phyloP scores from a whole-genome alignment of 1,139 yeast species.

The Saccharomyces pastorianus region DNA sequence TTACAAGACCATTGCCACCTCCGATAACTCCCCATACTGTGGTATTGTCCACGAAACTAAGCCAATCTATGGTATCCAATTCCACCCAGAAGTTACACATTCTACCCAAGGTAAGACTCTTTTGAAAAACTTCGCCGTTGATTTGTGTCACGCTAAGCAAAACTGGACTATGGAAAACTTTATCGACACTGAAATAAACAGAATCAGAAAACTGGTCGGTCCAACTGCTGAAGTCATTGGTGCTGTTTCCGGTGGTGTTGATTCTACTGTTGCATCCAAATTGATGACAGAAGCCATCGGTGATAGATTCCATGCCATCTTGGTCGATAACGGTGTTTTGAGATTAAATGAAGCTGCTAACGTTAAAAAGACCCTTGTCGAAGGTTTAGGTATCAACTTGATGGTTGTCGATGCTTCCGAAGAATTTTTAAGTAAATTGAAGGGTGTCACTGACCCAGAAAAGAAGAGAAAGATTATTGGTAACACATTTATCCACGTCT shows the following conservation, averaged over 20 bases:
- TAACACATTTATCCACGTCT: constrained; percentile 92
- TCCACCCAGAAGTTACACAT: constrained; percentile 99
- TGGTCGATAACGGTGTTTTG: constrained; percentile 97
- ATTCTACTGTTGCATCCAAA: constrained; percentile 98
- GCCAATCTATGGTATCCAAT: constrained; percentile 86
- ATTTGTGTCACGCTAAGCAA: constrained; percentile 76
- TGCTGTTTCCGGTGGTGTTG: constrained; percentile 99
- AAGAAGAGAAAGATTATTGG: constrained; percentile 98
- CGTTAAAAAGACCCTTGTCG: constrained; percentile 82
- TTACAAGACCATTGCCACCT: constrained; percentile 80
- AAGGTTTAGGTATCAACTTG: constrained; percentile 88
- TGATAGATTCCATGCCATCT: constrained; percentile 94
- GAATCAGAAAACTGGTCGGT: constrained; percentile 87
- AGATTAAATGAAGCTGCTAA: constrained; percentile 84
- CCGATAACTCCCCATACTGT: constrained; percentile 91
- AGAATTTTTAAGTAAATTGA: constrained; percentile 73
- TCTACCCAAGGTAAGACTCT: constrained; percentile 82
- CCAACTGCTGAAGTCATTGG: constrained; percentile 98
- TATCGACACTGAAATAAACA: constrained; percentile 88
- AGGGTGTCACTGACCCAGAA: constrained; percentile 97
- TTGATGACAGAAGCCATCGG: constrained; percentile 98
- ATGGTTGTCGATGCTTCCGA: constrained; percentile 93
- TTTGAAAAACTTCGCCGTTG: constrained; percentile 85
- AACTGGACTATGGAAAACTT: constrained; percentile 99
- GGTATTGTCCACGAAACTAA: constrained; percentile 75